These are phyloP conservation scores for Epichloe amarillans DNA, from an alignment of 2,329 filamentous ascomycete genomes.

Conservation along the genomic window DNA sequence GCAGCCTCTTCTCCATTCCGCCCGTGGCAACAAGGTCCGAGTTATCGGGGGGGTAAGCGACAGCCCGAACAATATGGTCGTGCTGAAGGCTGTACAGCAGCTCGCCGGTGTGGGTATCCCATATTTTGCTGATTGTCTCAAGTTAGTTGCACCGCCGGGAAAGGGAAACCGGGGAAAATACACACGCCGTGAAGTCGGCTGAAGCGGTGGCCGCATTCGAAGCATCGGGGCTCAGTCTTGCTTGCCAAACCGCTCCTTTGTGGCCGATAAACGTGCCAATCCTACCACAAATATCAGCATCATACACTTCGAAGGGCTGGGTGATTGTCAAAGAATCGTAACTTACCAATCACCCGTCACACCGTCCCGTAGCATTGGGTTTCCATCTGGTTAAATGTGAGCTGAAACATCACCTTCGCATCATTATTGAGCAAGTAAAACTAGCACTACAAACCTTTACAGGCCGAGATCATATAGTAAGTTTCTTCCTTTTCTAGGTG, in stretches of 20 bases:
- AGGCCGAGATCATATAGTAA: slow-evolving; percentile 88
- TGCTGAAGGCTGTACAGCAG: slow-evolving; percentile 77
- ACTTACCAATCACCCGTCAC: slow-evolving; percentile 81
- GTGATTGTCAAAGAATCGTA: background rate
- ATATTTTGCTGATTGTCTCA: slow-evolving; percentile 61
- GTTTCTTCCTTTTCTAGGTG: slow-evolving; percentile 67
- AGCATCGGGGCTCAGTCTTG: slow-evolving; percentile 77
- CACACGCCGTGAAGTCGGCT: slow-evolving; percentile 88
- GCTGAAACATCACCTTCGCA: slow-evolving; percentile 12
- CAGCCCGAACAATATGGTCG: slow-evolving; percentile 85
- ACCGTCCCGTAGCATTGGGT: slow-evolving; percentile 95
- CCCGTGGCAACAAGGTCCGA: slow-evolving; percentile 83
- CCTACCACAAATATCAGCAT: slow-evolving; percentile 37
- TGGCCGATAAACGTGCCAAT: slow-evolving; percentile 97
- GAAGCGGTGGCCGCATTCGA: slow-evolving; percentile 83
- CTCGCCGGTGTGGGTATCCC: slow-evolving; percentile 93
- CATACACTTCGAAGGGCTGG: background rate
- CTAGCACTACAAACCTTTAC: slow-evolving; percentile 50
- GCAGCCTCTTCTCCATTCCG: slow-evolving; percentile 90
- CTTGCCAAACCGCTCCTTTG: slow-evolving; percentile 97
- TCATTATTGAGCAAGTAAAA: background rate
- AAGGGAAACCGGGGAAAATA: background rate
- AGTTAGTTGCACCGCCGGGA: background rate
- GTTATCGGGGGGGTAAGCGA: slow-evolving; percentile 77
- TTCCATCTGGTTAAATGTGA: slow-evolving; percentile 54